A percentile compares a stretch with the other conserved stretches of the same genome.
Evolutionary conservation across 2,329 filamentous ascomycete genomes (phyloP).

Genomic region (Monilinia fructigena): DNA sequence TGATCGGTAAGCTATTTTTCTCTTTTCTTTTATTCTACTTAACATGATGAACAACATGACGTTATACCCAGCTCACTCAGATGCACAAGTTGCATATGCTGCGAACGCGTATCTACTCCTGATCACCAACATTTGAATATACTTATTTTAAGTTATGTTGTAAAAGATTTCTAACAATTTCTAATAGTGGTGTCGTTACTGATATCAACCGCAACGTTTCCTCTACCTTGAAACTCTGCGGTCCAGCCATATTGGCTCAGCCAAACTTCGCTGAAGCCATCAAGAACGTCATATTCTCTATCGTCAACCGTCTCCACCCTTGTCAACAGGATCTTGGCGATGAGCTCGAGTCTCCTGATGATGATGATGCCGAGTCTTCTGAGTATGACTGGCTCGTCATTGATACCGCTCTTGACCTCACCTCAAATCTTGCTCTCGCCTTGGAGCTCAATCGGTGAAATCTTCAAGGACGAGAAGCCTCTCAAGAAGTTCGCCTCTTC

Average conservation of each 20-base stretch:
- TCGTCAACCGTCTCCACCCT: conserved; percentile 86
- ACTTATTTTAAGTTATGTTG: conserved; percentile 21
- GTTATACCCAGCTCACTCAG: conserved; percentile 99
- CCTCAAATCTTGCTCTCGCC: conserved; percentile 81
- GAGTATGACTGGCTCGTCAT: conserved; percentile 98
- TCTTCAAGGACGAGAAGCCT: conserved; percentile 94
- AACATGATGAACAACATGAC: conserved; percentile 80
- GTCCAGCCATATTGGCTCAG: conserved; percentile 77
- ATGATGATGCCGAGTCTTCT: conserved; percentile 70
- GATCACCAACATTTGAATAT: conserved; percentile 30
- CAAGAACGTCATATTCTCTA: conserved; percentile 69
- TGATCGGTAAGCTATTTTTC: conserved; percentile 73
- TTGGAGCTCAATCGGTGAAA: conserved; percentile 75
- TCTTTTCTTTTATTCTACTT: conserved; percentile 29
- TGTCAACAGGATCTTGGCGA: conserved; percentile 89
- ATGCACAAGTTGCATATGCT: conserved; percentile 84
- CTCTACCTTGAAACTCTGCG: conserved; percentile 85
- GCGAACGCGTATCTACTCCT: conserved; percentile 69
- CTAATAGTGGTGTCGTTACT: conserved; percentile 58
- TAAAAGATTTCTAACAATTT: conserved; percentile 25
- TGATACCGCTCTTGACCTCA: conserved; percentile 88
- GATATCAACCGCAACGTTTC: conserved; percentile 94
- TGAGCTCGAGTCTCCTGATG: conserved; percentile 72
- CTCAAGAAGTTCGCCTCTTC: conserved; percentile 85
- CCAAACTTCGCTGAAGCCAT: conserved; percentile 72